A percentile compares a stretch with the other conserved stretches of the same genome.
Evolutionary conservation across 352 stramenopile genomes (phyloP).

Genomic region (Phytophthora sp.): DNA sequence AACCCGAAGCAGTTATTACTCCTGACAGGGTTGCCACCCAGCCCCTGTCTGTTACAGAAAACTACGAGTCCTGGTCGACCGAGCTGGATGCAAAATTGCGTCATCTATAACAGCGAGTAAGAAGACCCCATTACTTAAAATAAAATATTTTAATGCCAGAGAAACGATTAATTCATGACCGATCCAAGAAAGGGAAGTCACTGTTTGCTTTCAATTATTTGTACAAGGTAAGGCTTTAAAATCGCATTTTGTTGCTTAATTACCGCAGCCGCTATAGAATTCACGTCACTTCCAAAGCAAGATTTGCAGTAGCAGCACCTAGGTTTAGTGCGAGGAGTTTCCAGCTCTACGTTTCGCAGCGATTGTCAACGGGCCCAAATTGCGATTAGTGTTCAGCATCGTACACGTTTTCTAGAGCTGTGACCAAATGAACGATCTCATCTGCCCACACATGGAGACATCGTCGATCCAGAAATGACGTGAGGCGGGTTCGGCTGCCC

Average conservation of each 20-base stretch:
- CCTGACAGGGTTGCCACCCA: constrained; percentile 7
- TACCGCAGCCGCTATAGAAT: no score
- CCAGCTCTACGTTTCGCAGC: neutral
- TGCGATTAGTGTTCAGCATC: constrained; percentile 61
- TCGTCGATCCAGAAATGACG: constrained; percentile 41
- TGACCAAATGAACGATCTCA: constrained; percentile 57
- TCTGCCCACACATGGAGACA: constrained; percentile 57
- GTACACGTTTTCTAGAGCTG: constrained; percentile 50
- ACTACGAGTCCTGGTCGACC: constrained; percentile 61
- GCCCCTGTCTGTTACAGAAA: constrained; percentile 49
- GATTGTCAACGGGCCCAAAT: constrained; percentile 47
- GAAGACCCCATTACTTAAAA: constrained; percentile 2
- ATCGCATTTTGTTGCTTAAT: no score
- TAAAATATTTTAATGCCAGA: constrained; percentile 24
- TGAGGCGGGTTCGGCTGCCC: constrained; percentile 38
- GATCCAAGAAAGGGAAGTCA: neutral
- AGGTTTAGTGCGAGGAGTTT: neutral
- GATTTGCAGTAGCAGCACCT: neutral
- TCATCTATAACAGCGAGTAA: constrained; percentile 30
- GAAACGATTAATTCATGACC: neutral
- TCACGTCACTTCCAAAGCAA: no score
- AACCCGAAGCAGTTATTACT: neutral
- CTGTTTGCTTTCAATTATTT: no score
- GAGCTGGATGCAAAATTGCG: constrained; percentile 63
- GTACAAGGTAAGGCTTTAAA: no score